phyloP scores from a whole-genome alignment of 495 filamentous ascomycete genomes.

The Lepraria neglecta region DNA sequence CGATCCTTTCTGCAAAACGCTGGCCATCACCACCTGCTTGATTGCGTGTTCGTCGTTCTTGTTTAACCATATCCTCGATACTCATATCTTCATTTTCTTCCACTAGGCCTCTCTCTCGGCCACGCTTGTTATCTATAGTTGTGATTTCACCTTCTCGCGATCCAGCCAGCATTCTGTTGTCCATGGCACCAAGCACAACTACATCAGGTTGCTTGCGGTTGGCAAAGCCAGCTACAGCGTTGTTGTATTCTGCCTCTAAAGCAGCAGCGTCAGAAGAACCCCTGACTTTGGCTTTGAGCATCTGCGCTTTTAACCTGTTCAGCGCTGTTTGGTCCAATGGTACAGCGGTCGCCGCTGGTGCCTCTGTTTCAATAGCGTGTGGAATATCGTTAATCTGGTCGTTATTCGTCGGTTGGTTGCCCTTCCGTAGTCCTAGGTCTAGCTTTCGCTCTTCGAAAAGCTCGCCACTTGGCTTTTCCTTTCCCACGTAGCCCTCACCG shows the following conservation, averaged over 20 bases:
- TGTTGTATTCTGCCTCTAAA: conserved; percentile 81
- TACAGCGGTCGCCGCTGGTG: conserved; percentile 38
- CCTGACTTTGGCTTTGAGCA: conserved; percentile 88
- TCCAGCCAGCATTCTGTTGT: conserved; percentile 80
- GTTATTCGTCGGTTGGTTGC: conserved; percentile 28
- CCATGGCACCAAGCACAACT: conserved; percentile 77
- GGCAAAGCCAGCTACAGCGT: conserved; percentile 53
- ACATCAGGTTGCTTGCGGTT: conserved; percentile 58
- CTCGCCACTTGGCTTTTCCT: conserved; percentile 83
- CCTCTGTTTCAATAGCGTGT: conserved; percentile 37
- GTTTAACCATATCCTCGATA: conserved; percentile 90
- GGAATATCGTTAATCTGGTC: conserved; percentile 40
- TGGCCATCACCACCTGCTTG: conserved; percentile 74
- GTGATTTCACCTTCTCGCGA: conserved; percentile 68
- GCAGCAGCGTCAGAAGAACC: conserved; percentile 63
- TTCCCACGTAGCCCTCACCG: conserved; percentile 77
- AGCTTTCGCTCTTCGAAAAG: conserved; percentile 70
- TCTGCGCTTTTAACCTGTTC: conserved; percentile 83
- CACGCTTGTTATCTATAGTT: conserved; percentile 65
- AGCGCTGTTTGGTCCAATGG: conserved; percentile 67
- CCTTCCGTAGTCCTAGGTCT: conserved; percentile 41
- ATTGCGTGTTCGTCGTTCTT: conserved; percentile 77
- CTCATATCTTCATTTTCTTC: conserved; percentile 93
- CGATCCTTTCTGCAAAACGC: conserved; percentile 81
- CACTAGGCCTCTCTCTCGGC: conserved; percentile 70